A percentile compares a stretch with the other conserved stretches of the same genome.
phyloP scores from a whole-genome alignment of 2,329 filamentous ascomycete genomes.

The Pseudocercospora cruenta region DNA sequence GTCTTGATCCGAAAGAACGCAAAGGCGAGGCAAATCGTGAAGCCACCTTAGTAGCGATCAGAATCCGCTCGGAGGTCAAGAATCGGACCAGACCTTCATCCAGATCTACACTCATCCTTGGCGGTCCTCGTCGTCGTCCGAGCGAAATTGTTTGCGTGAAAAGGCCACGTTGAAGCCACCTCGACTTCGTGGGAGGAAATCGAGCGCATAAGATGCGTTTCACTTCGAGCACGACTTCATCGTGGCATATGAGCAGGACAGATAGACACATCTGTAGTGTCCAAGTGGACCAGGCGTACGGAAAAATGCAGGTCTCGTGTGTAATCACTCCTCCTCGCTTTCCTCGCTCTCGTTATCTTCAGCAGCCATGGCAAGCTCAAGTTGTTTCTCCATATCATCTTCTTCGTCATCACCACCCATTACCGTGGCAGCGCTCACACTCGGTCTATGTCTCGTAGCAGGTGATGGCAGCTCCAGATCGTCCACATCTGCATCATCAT shows the following conservation, averaged over 20 bases:
- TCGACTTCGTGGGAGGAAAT: not conserved
- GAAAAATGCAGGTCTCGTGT: not conserved
- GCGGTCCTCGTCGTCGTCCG: not conserved
- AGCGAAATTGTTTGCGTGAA: not conserved
- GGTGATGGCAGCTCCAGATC: conserved; percentile 36
- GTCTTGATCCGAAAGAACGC: not conserved
- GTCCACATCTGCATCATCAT: conserved; percentile 41
- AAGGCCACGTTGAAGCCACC: not conserved
- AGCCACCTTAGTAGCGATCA: no score
- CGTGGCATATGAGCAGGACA: not conserved
- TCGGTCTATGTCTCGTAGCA: conserved; percentile 33
- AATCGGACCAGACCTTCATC: no score
- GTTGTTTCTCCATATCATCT: conserved; percentile 46
- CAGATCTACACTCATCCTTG: not conserved
- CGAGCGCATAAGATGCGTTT: not conserved
- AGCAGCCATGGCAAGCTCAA: conserved; percentile 46
- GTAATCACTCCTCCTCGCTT: conserved; percentile 47
- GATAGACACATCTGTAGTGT: not conserved
- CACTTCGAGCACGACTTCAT: not conserved
- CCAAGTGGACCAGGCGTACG: not conserved
- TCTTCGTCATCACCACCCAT: conserved; percentile 41
- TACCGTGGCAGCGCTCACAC: conserved; percentile 25
- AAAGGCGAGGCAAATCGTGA: no score
- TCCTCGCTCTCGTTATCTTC: conserved; percentile 45
- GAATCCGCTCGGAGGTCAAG: no score